Conservation (phyloP, 352 stramenopile species). For the Elongisporangium prolatum region DNA sequence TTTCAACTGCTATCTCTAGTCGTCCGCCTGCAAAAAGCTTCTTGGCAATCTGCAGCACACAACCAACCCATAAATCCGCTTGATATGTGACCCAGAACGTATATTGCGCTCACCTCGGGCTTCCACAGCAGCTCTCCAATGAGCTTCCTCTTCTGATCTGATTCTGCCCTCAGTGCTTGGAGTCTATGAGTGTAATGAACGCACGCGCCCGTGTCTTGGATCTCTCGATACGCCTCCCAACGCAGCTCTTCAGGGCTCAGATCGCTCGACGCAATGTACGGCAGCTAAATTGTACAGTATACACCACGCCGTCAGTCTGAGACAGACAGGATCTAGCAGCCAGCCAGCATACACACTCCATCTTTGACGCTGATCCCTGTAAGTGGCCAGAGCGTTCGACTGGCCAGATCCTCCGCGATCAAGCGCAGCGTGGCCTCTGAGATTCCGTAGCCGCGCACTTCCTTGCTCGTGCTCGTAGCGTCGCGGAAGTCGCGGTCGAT, state of each 20-base stretch:
- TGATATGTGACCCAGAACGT: neutral
- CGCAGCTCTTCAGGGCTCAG: neutral
- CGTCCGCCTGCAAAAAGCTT: neutral
- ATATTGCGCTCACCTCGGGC: neutral
- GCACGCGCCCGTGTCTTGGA: neutral
- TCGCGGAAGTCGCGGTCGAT: neutral
- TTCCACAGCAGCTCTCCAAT: neutral
- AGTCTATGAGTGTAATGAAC: neutral
- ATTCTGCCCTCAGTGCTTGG: neutral
- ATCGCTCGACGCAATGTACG: neutral
- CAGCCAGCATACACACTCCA: neutral
- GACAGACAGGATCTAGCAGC: neutral
- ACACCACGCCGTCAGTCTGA: neutral
- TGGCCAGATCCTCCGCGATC: neutral
- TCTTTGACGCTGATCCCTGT: neutral
- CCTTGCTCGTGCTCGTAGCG: neutral
- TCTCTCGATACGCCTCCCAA: neutral
- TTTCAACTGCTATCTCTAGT: neutral
- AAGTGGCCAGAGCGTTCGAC: neutral
- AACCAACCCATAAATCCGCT: neutral
- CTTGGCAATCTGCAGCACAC: neutral
- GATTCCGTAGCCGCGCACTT: neutral
- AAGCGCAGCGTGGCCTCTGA: neutral
- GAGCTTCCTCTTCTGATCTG: neutral
- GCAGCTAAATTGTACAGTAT: neutral